Percentiles rank a stretch among this genome's conserved stretches.
phyloP scores from a whole-genome alignment of 768 basidiomycete genomes.

The Naganishia kalamii region DNA sequence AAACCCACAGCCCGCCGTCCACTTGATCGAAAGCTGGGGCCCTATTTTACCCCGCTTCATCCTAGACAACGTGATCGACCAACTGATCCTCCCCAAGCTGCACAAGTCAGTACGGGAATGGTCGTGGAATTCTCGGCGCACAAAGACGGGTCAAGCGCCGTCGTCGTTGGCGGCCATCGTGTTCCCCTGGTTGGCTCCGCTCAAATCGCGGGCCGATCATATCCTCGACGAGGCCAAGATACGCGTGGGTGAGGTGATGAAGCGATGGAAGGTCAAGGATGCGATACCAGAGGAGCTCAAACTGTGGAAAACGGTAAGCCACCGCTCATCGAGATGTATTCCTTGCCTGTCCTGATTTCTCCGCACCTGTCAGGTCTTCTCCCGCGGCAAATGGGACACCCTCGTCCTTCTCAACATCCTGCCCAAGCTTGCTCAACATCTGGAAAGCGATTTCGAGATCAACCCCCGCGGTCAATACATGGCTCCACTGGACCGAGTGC shows the following conservation, averaged over 20 bases:
- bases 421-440: conserved; percentile 74
- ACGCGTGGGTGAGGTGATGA: conserved; percentile 71
- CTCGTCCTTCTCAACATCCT: conserved; percentile 84
- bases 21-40: conserved; percentile 81
- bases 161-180: conserved; percentile 67
- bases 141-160: conserved; percentile 46
- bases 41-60: conserved; percentile 82
- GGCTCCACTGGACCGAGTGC: conserved; percentile 65
- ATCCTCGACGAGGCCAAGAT: conserved; percentile 80
- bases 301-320: conserved; percentile 73
- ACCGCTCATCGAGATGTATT: background rate
- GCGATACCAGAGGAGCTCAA: conserved; percentile 67
- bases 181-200: conserved; percentile 91
- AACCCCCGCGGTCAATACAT: conserved; percentile 88
- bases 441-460: conserved; percentile 72
- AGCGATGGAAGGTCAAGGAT: conserved; percentile 67
- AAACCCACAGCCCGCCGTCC: conserved; percentile 66
- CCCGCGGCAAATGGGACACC: conserved; percentile 76
- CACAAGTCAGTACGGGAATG: conserved; percentile 76
- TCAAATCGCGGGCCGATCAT: conserved; percentile 73
- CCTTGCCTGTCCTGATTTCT: conserved; percentile 6
- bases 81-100: conserved; percentile 89
- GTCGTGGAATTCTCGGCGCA: conserved; percentile 50
- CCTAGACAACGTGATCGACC: conserved; percentile 89
- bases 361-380: conserved; percentile 57